Evolutionary conservation across 129 eudicot genomes (phyloP).

Genomic region (Rutidosis leptorrhynchoides): DNA sequence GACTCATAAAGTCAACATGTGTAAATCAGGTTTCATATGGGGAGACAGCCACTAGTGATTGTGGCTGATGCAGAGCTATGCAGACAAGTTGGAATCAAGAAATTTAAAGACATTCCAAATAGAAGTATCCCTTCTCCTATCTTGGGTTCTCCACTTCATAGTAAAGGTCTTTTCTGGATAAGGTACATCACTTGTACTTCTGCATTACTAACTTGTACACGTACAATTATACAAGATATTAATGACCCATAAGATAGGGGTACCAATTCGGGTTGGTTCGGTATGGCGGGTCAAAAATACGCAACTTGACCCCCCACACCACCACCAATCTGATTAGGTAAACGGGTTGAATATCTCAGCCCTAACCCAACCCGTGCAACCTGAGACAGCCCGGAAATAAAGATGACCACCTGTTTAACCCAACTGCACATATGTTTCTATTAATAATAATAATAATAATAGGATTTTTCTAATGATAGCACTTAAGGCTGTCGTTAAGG

Average conservation of each 20-base stretch:
- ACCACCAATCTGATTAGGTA: too few relatives aligned
- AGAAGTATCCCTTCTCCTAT: slow-evolving; percentile 97
- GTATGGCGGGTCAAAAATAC: too few relatives aligned
- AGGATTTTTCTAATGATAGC: too few relatives aligned
- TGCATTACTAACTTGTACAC: too few relatives aligned
- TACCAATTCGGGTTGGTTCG: too few relatives aligned
- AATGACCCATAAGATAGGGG: not conserved
- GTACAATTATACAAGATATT: not conserved
- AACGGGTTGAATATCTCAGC: too few relatives aligned
- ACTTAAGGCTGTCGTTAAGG: too few relatives aligned
- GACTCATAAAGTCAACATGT: slow-evolving; percentile 22
- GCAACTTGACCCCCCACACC: too few relatives aligned
- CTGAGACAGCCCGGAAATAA: too few relatives aligned
- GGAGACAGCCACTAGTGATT: slow-evolving; percentile 87
- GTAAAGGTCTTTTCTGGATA: slow-evolving; percentile 82
- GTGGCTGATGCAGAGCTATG: slow-evolving; percentile 91
- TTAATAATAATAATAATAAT: too few relatives aligned
- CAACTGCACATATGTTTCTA: not conserved
- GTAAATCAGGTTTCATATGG: slow-evolving; percentile 81
- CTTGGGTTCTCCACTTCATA: slow-evolving; percentile 89
- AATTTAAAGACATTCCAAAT: slow-evolving; percentile 73
- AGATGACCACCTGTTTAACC: too few relatives aligned
- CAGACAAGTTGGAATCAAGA: slow-evolving; percentile 86
- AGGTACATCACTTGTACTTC: slow-evolving; percentile 38
- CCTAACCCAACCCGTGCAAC: too few relatives aligned